Base-by-base conservation (phyloP, 106 monocot species). In the Ottelia alismoides region DNA sequence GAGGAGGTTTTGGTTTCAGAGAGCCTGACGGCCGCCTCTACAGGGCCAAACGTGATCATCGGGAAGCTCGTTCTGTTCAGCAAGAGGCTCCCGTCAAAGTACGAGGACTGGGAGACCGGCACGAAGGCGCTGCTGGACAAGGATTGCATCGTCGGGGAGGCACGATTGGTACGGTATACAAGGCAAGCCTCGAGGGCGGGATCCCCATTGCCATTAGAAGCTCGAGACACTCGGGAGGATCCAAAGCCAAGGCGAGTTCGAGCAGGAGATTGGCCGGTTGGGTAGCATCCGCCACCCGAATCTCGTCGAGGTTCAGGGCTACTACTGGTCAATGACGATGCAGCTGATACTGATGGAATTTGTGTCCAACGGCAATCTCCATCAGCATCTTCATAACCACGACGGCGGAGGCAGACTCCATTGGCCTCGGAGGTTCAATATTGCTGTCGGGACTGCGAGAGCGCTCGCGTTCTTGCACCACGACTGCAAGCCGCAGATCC, bases 41-140 rank as follows among this genome's bases (percentile, higher is more conserved):
- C 63, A 3, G 70, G 67, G 2, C 66, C 81, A 1, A 73, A 65
- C 24, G 61, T 67, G 20, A 82, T 99, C 50, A 74, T 99, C 1
- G 90, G 98, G 31, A 90, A 99, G 69, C 66, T 99, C 49, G 98
- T 99, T 14, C 86, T 99, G 47, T 99, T 99, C 77, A 80, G 98
- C 75, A 99, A 90, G 70, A 86, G 62, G 51, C 58, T 99, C 29
- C 90, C 98, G 0, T 79, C 89, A 1, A 89, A 61, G 58, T 83
- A 99, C 28, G 85, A 98, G 28, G 90, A 99, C 51, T 99, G 98
- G 98, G 82, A 90, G 27, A 65, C 90, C 1, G 90, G 98, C 12
- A 90, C 79, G 22, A 90, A 85, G 59, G 85, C 98, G 0, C 63
- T 99, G 30, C 72, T 99, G 17, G 90, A 99, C 49, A 99, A 86